phyloP scores from a whole-genome alignment of 2,329 filamentous ascomycete genomes.

The Penicillium hesseltinei region DNA sequence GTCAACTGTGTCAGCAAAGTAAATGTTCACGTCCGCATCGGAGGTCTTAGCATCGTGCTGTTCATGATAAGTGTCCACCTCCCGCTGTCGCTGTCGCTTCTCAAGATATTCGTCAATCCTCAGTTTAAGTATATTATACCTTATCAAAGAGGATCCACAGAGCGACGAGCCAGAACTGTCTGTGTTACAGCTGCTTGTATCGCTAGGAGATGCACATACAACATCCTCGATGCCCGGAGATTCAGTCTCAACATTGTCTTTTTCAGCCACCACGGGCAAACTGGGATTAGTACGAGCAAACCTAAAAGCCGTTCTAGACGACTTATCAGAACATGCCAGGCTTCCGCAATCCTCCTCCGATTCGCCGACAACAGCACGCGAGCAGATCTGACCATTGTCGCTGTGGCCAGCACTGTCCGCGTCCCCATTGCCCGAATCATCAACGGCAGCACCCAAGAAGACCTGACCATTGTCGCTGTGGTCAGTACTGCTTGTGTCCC shows the following conservation, averaged over 20 bases:
- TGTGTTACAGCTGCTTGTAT: neutral
- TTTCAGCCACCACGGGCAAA: neutral
- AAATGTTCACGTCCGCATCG: neutral
- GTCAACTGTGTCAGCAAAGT: neutral
- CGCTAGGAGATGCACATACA: neutral
- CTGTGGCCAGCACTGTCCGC: neutral
- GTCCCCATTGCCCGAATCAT: neutral
- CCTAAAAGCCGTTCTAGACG: neutral
- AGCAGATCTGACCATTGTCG: neutral
- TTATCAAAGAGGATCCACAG: neutral
- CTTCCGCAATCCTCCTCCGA: neutral
- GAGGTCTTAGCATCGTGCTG: neutral
- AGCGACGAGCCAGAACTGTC: neutral
- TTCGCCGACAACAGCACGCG: neutral
- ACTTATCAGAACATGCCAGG: neutral
- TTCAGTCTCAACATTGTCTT: neutral
- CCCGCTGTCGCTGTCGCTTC: neutral
- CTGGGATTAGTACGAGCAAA: neutral
- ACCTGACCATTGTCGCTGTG: slow-evolving; percentile 2
- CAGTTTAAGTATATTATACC: neutral
- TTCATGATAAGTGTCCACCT: neutral
- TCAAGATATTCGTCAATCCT: neutral
- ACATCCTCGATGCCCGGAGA: neutral
- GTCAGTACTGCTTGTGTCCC: neutral
- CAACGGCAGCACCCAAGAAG: slow-evolving; percentile 1